Percentiles rank a stretch among this genome's conserved stretches.
These are phyloP conservation scores for Chlamydomonas sp. DNA, from an alignment of 139 green algal genomes.

Conservation along the genomic window DNA sequence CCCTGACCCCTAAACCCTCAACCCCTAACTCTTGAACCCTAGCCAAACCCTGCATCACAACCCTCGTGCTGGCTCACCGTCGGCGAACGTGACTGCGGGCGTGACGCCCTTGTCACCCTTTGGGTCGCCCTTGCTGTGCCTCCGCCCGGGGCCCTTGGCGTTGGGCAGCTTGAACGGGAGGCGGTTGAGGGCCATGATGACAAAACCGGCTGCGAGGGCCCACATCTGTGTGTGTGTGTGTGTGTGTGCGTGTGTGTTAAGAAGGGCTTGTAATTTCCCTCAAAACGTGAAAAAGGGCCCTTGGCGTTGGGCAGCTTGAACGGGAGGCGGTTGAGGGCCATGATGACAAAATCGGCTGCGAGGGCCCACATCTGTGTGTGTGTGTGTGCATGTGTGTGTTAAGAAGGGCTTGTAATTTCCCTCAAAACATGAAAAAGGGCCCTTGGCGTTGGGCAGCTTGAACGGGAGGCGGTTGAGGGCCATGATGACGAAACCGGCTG, in stretches of 20 bases:
- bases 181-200: conserved; percentile 58
- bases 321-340: conserved; percentile 56
- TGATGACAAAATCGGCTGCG: conserved; percentile 50
- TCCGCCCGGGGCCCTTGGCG: conserved; percentile 27
- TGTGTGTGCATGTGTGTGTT: not conserved
- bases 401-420: no score
- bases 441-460: conserved; percentile 40
- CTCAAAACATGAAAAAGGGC: no score
- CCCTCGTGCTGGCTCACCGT: no score
- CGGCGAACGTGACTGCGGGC: conserved; percentile 58
- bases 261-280: no score
- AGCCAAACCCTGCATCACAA: no score
- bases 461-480: conserved; percentile 61
- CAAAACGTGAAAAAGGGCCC: no score
- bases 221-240: conserved; percentile 42
- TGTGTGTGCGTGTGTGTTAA: no score
- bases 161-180: conserved; percentile 53
- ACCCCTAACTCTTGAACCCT: no score
- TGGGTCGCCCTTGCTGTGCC: conserved; percentile 26
- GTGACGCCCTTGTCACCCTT: conserved; percentile 12
- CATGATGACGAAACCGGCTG: conserved; percentile 48
- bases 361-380: conserved; percentile 54
- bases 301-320: conserved; percentile 45
- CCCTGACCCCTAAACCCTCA: no score
- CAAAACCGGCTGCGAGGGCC: conserved; percentile 46